Evolutionary conservation across 345 rosid genomes (phyloP), one percentile per base, ranked within the genome.

Genomic region (Dovyalis caffra): DNA sequence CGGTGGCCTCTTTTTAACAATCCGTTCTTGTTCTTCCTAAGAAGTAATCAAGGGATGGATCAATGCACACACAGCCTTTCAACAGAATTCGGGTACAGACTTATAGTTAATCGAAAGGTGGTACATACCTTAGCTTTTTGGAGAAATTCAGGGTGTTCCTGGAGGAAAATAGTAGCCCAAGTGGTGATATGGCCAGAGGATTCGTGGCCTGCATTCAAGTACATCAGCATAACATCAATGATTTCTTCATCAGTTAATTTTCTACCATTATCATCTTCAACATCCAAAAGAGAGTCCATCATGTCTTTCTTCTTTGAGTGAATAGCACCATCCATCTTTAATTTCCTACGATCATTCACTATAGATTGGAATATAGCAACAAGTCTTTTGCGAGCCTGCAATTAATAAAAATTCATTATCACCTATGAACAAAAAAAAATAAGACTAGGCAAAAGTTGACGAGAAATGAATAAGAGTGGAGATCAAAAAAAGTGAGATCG

Each of bases 201-300:
- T 83, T 94, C 97, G 67, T 94, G 97, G 68, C 97, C 97, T 0
- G 97, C 98, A 82, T 92, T 90, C 70, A 94, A 84, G 81, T 94
- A 94, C 97, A 91, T 92, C 40, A 94, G 23, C 64, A 90, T 71
- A 37, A 94, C 61, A 64, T 94, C 97, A n/a, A 94, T 88, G 76
- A 94, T 91, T 40, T 94, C 97, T 69, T 90, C 89, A 0, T 94
- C 88, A 0, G 73, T 78, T 72, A 94, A 79, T 79, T 70, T 83
- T 76, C 89, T 82, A 25, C 97, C 95, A 5, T 87, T 87, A 66
- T 89, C 97, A 75, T 92, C 98, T 73, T 87, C 74, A 38, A 83
- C 89, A 69, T 81, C 88, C 63, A 94, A 69, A 8, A 94, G 82
- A 69, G 85, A 82, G 71, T 94, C 97, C 88, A 92, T 43, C 97